These are phyloP conservation scores for Trichosporon sp. DNA, from an alignment of 1,284 basidiomycete genomes.

Conservation along the genomic window DNA sequence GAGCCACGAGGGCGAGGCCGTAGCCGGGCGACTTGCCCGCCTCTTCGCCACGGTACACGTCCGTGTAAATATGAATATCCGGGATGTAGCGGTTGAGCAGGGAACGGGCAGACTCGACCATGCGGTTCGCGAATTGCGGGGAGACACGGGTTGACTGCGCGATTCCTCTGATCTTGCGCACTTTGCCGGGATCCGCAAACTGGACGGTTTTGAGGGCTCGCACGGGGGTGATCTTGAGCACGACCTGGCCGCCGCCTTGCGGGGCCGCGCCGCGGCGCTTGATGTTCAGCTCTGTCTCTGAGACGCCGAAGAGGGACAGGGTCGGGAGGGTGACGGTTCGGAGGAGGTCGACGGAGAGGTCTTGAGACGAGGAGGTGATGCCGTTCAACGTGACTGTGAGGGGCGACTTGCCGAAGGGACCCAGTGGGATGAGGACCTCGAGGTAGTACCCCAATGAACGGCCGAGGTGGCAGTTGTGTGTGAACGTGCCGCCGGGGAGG, in stretches of 20 bases:
- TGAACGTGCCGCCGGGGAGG: constrained; percentile 77
- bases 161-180: constrained; percentile 93
- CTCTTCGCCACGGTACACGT: constrained; percentile 96
- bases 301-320: constrained; percentile 83
- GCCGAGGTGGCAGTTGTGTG: constrained; percentile 84
- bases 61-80: constrained; percentile 97
- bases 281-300: constrained; percentile 88
- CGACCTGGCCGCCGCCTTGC: constrained; percentile 86
- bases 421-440: constrained; percentile 85
- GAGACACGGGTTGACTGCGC: constrained; percentile 95
- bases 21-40: constrained; percentile 96
- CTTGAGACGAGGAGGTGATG: constrained; percentile 81
- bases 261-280: constrained; percentile 91
- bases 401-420: constrained; percentile 90
- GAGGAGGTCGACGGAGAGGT: constrained; percentile 86
- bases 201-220: constrained; percentile 88
- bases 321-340: constrained; percentile 92
- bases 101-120: constrained; percentile 91
- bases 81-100: constrained; percentile 95
- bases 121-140: constrained; percentile 95
- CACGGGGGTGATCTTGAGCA: constrained; percentile 89
- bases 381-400: constrained; percentile 79
- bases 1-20: constrained; percentile 84
- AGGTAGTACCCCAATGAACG: constrained; percentile 92
- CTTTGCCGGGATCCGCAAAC: constrained; percentile 85